Percentiles rank a stretch among this genome's conserved stretches.
These are phyloP conservation scores for Phialophora verrucosa DNA, from an alignment of 2,329 filamentous ascomycete genomes.

Conservation along the genomic window DNA sequence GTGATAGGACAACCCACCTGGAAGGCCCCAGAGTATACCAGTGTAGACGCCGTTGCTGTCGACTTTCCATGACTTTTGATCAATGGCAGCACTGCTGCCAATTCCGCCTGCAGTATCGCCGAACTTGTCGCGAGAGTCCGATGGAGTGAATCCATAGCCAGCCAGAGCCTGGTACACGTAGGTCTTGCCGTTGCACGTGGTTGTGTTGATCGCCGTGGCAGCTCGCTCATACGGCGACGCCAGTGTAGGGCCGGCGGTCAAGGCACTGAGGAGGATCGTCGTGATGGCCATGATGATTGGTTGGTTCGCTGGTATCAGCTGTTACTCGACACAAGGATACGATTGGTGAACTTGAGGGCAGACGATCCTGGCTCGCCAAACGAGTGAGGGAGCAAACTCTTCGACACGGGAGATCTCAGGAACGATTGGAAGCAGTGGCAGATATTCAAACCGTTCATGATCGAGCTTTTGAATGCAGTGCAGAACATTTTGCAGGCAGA, in stretches of 20 bases:
- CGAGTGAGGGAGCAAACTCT: constrained; percentile 23
- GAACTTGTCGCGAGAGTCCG: constrained; percentile 67
- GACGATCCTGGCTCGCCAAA: constrained; percentile 4
- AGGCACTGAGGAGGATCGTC: constrained; percentile 21
- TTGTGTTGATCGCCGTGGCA: constrained; percentile 50
- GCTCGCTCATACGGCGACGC: constrained; percentile 24
- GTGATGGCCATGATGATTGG: constrained; percentile 29
- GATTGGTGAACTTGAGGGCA: constrained; percentile 8
- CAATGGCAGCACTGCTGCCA: constrained; percentile 69
- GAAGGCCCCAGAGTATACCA: constrained; percentile 67
- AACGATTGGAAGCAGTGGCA: constrained; percentile 17
- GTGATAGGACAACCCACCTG: constrained; percentile 42
- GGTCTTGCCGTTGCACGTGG: constrained; percentile 64
- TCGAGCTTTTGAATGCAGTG: constrained; percentile 16
- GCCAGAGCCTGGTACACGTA: constrained; percentile 72
- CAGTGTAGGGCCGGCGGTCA: constrained; percentile 26
- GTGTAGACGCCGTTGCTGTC: constrained; percentile 57
- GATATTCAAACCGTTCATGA: constrained; percentile 12
- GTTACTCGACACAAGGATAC: neutral
- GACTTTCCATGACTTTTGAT: constrained; percentile 64
- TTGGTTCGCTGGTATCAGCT: neutral
- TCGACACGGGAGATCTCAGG: neutral
- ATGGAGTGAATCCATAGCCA: constrained; percentile 67
- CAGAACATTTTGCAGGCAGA: neutral
- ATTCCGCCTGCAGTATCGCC: constrained; percentile 72